Evolutionary conservation across 2,329 filamentous ascomycete genomes (phyloP), one percentile per base, ranked within the genome.

Genomic region (Elsinoe australis): DNA sequence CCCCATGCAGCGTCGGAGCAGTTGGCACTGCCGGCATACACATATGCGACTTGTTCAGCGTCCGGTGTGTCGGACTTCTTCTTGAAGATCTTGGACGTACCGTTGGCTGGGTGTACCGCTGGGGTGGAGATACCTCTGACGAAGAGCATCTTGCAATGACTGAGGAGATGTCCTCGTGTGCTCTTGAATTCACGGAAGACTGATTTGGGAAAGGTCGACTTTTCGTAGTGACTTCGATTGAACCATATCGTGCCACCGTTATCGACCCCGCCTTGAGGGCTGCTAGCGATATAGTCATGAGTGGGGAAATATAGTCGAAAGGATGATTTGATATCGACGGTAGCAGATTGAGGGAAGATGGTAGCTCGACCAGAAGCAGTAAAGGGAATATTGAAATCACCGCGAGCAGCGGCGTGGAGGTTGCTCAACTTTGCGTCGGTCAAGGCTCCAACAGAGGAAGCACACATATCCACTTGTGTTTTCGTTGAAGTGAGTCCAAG

Each of bases 1-100:
- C 90, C 92, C 90, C 92, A 98, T 22, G 92, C 92, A 62, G 85
- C 89, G 65, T 95, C 88, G 0, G 88, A 94, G 21, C 95, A 67
- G 66, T 98, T 98, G 5, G 87, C 87, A 57, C 87, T 94, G 12
- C 92, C 92, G 29, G 95, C 68, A 60, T 96, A 96, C 2, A 77
- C 83, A 83, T 87, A 96, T 3, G 80, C 80, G 32, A 67, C 63
- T 18, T 67, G 67, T 51, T 57, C 17, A 2, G 14, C 24, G 4
- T 3, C 4, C 10, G 14, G 33, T 19, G n/a, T n/a, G n/a, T n/a
- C n/a, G n/a, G n/a, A n/a, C 15, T 44, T 44, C 26, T 32, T 44
- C 8, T 57, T 18, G 34, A 21, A 28, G 24, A 38, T 29, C 26
- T 6, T 12, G 26, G 26, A 29, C 7, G 26, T 7, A 12, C 26